These are phyloP conservation scores for Ogataea henricii DNA, from an alignment of 805 yeast genomes.

Conservation along the genomic window DNA sequence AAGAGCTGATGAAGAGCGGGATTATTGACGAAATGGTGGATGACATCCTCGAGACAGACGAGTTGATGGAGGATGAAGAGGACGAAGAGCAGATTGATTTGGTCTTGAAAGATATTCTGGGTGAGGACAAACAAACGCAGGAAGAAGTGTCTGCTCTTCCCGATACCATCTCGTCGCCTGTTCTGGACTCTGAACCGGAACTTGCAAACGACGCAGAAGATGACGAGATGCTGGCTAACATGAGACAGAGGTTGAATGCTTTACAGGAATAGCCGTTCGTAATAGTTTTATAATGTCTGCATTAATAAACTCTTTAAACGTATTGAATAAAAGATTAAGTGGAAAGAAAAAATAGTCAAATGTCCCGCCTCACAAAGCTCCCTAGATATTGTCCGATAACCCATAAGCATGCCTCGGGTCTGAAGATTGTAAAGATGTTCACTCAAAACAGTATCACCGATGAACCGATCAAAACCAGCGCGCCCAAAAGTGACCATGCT, in stretches of 20 bases:
- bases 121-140: constrained; percentile 37
- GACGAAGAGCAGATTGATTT: constrained; percentile 63
- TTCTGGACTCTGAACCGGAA: constrained; percentile 26
- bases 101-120: constrained; percentile 50
- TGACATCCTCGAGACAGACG: constrained; percentile 75
- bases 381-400: constrained; percentile 1
- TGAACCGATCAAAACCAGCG: constrained; percentile 23
- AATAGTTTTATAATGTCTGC: neutral
- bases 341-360: neutral
- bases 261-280: constrained; percentile 53
- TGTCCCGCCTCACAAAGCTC: constrained; percentile 1
- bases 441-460: constrained; percentile 23
- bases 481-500: constrained; percentile 25
- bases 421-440: neutral
- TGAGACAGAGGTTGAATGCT: constrained; percentile 88
- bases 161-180: constrained; percentile 21
- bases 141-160: constrained; percentile 17
- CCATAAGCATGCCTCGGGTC: neutral
- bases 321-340: neutral
- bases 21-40: constrained; percentile 94
- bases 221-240: constrained; percentile 72
- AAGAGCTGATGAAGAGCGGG: constrained; percentile 83
- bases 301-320: neutral
- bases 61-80: constrained; percentile 67
- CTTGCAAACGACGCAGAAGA: constrained; percentile 56